Base-by-base conservation (phyloP, 208 protist genomes). In the Wallacemonas sp. region DNA sequence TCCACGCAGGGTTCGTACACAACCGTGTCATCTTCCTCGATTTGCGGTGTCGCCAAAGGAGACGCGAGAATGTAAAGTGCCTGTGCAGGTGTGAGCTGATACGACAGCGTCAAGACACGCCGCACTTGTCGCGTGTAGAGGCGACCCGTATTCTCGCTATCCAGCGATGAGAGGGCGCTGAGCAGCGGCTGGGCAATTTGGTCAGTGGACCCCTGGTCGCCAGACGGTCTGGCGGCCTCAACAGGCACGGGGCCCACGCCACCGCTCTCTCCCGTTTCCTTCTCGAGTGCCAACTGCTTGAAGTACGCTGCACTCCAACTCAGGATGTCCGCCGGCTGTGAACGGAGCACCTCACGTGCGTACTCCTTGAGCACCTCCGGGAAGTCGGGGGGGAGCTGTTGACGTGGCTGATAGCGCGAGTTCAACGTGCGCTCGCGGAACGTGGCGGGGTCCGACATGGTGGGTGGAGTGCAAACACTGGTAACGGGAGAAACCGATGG, bases 281-380 rank as follows among this genome's bases (percentile, higher is more conserved):
- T 75, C 54, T 92, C 81, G 8, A 95, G 78, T 30, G 92, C 92
- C 19, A 95, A 64, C 33, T 73, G 69, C 71, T 90, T 91, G 63
- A 98, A 98, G 80, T 97, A 98, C n/a, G 82, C 76, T 30, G 90
- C 90, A 42, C 88, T 94, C 87, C 88, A 98, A 36, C 83, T 76
- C 44, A 96, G 77, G 34, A 98, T 93, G 71, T 98, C 89, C 17
- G 79, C 59, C 9, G 95, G 95, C 75, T 98, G 95, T 6, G 60
- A 83, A 17, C 95, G 88, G 26, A 98, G 78, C 41, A 97, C 93
- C 76, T 98, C 95, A 2, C 95, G 79, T 3, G 95, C 89, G 73
- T 95, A 97, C 66, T 97, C 91, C 72, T 95, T 96, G 44, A 98
- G 68, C 3, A 97, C 73, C 27, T 87, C 46, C 8, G 82, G 76